Evolutionary conservation across 306 rosid genomes (phyloP).

Genomic region (Astragalus glycyphyllos): DNA sequence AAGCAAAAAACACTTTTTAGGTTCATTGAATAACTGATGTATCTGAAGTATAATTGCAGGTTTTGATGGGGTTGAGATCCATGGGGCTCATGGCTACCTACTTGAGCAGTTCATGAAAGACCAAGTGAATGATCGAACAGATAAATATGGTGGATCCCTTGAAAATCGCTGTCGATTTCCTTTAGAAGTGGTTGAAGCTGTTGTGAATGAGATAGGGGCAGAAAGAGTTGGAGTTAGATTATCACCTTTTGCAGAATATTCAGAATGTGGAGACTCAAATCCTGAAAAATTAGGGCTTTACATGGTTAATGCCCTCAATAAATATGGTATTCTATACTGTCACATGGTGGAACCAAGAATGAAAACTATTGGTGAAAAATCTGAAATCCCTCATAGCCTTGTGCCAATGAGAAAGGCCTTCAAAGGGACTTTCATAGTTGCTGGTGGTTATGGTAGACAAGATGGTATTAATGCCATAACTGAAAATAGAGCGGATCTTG

Average conservation of each 20-base stretch:
- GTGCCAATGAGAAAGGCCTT: conserved; percentile 31
- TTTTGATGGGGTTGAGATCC: conserved; percentile 36
- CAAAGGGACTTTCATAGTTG: conserved; percentile 33
- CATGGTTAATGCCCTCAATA: conserved; percentile 30
- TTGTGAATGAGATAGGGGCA: conserved; percentile 27
- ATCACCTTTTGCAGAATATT: conserved; percentile 32
- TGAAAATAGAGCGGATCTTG: conserved; percentile 26
- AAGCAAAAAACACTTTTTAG: no score
- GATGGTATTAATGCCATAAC: conserved; percentile 30
- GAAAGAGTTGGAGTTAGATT: conserved; percentile 35
- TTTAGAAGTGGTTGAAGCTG: conserved; percentile 33
- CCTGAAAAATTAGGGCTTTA: conserved; percentile 20
- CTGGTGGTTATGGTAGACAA: conserved; percentile 19
- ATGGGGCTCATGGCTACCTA: conserved; percentile 33
- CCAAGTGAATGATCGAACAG: conserved; percentile 30
- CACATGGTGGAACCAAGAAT: conserved; percentile 36
- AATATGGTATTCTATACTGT: conserved; percentile 22
- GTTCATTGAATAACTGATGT: no score
- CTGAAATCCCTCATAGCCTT: not conserved
- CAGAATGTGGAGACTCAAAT: conserved; percentile 26
- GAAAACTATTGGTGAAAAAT: conserved; percentile 11
- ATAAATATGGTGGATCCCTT: conserved; percentile 26
- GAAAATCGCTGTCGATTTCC: conserved; percentile 27
- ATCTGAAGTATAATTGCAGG: no score
- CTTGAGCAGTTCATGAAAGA: conserved; percentile 33